Evolutionary conservation across 1,284 basidiomycete genomes (phyloP).

Genomic region (Cutaneotrichosporon mucoides): DNA sequence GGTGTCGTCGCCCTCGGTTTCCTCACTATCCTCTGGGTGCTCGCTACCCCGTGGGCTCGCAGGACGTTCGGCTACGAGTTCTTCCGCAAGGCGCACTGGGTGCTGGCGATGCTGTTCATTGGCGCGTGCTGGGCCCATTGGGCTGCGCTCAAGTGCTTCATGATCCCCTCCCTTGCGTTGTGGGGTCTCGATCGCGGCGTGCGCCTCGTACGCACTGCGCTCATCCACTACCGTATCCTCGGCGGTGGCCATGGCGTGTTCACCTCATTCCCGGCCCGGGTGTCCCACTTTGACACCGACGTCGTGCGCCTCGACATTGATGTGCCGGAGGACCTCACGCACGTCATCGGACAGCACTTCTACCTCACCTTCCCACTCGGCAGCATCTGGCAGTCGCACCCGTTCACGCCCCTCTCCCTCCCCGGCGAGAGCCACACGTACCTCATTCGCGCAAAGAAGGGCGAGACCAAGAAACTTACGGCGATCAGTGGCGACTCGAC

Average conservation of each 20-base stretch:
- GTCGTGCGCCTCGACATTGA: constrained; percentile 29
- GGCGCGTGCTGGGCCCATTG: constrained; percentile 36
- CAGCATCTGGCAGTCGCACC: constrained; percentile 36
- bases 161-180: constrained; percentile 29
- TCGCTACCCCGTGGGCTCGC: constrained; percentile 22
- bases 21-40: constrained; percentile 27
- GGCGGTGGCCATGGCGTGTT: constrained; percentile 28
- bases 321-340: constrained; percentile 14
- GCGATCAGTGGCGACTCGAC: constrained; percentile 4
- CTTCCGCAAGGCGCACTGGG: constrained; percentile 36
- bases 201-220: constrained; percentile 25
- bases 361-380: constrained; percentile 30
- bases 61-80: constrained; percentile 32
- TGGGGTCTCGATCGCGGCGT: constrained; percentile 28
- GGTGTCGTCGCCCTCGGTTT: constrained; percentile 34
- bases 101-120: constrained; percentile 34
- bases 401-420: constrained; percentile 37
- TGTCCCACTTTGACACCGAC: constrained; percentile 24
- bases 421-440: constrained; percentile 24
- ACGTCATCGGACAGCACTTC: constrained; percentile 33
- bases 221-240: constrained; percentile 33
- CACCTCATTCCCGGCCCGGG: constrained; percentile 19
- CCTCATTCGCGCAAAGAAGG: constrained; percentile 30
- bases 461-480: constrained; percentile 25
- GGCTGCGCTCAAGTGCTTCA: constrained; percentile 31